Conservation (phyloP, 2,329 filamentous ascomycete species). For the Pyricularia pennisetigena region DNA sequence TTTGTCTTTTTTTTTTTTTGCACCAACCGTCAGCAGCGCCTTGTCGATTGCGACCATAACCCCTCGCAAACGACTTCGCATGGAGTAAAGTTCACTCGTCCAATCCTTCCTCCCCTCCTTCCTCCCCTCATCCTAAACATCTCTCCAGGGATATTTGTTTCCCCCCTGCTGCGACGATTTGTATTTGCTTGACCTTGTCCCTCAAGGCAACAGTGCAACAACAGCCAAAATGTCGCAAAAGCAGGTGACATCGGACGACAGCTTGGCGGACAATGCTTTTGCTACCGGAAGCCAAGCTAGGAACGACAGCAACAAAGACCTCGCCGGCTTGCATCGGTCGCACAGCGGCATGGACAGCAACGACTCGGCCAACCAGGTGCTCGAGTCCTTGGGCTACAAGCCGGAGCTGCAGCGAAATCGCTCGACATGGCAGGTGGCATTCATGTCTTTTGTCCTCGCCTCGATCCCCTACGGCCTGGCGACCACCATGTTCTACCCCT, state of each 20-base stretch:
- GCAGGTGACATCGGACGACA: not conserved
- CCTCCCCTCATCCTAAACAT: not conserved
- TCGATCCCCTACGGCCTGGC: constrained; percentile 66
- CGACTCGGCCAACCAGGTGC: constrained; percentile 4
- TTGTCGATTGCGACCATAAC: not conserved
- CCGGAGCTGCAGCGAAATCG: constrained; percentile 47
- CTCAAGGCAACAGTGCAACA: not conserved
- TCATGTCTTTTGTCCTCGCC: constrained; percentile 48
- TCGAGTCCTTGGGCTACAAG: constrained; percentile 39
- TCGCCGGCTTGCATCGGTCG: not conserved
- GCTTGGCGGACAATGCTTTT: not conserved
- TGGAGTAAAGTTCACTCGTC: not conserved
- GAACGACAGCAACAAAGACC: not conserved
- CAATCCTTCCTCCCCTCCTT: not conserved
- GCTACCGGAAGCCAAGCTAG: not conserved
- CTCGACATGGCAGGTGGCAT: constrained; percentile 49
- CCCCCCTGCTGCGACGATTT: not conserved
- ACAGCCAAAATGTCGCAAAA: not conserved
- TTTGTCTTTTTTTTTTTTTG: not conserved
- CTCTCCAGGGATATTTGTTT: not conserved
- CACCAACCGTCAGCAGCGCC: not conserved
- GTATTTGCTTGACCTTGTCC: not conserved
- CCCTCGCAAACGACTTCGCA: not conserved
- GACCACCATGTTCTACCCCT: constrained; percentile 59
- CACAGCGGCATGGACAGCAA: not conserved